A percentile compares a stretch with the other conserved stretches of the same genome.
These are phyloP conservation scores for Pyrenopolyporus hunteri DNA, from an alignment of 495 filamentous ascomycete genomes.

Conservation along the genomic window DNA sequence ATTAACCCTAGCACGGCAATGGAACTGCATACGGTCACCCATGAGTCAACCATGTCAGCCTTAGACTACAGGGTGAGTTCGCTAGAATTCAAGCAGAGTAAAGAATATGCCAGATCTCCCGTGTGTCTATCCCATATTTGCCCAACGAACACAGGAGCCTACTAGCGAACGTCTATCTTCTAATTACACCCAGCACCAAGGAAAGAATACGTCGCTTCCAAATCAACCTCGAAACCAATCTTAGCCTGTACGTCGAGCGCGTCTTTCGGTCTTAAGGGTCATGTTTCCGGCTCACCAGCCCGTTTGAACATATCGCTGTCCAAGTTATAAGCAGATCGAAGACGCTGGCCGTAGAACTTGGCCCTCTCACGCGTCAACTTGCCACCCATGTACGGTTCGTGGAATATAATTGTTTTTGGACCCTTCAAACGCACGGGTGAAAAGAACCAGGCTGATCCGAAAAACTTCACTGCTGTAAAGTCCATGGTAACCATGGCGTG, in stretches of 20 bases:
- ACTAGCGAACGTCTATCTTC: too few species aligned
- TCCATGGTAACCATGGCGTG: slow-evolving; percentile 56
- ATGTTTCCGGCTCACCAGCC: background rate
- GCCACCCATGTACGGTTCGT: slow-evolving; percentile 52
- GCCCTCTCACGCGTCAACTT: background rate
- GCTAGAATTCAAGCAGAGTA: too few species aligned
- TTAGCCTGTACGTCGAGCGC: background rate
- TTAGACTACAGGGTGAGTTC: too few species aligned
- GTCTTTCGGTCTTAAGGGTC: background rate
- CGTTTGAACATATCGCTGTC: background rate
- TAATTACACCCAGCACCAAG: too few species aligned
- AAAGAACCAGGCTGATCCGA: slow-evolving; percentile 62
- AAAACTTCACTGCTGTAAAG: slow-evolving; percentile 56
- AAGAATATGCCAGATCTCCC: too few species aligned
- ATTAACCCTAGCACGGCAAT: too few species aligned
- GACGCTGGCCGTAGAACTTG: slow-evolving; percentile 8
- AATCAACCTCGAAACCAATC: too few species aligned
- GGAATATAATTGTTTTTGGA: slow-evolving; percentile 53
- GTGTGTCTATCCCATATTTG: too few species aligned
- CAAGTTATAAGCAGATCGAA: background rate
- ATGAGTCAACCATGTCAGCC: too few species aligned
- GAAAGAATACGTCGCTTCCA: too few species aligned
- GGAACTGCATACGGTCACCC: too few species aligned
- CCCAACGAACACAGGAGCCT: too few species aligned
- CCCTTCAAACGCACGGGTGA: slow-evolving; percentile 44